Evolutionary conservation across 257 asterid species (phyloP), one percentile per base, ranked within the genome.

Genomic region (Marsdenia floribunda): DNA sequence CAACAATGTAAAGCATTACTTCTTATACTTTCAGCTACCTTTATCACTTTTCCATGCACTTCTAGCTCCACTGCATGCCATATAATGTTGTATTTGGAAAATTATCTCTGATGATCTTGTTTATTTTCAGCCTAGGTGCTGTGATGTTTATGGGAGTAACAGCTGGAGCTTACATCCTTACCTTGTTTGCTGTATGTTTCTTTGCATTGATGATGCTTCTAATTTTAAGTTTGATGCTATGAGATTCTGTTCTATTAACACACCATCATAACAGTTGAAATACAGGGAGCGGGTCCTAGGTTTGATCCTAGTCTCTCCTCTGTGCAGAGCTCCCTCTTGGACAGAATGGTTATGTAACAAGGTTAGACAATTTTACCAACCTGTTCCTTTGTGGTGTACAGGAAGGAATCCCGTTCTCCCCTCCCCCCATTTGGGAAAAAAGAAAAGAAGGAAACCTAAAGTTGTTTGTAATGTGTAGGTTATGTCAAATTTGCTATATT

Each of bases 131-230:
- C 89, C 90, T 93, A 67, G 98, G 92, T 75, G 86, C 93, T 75
- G 98, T 93, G 82, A 93, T 93, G 96, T 85, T 93, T 87, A 91
- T 93, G 98, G 98, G 98, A 76, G 98, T 86, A 66, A 85, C 81
- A 81, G 98, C 97, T 42, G 98, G 98, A 66, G 98, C 97, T 85
- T 93, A 93, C 85, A 76, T 93, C 78, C 91, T 93, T 75, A 84
- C 96, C 74, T 73, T 89, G 76, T 91, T 93, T 75, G 92, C 98
- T 53, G 98, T 93, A 88, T 18, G 97, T 84, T 75, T 75, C 19
- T 64, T 68, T 75, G 64, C 40, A 52, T 44, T 75, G n/a, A 75
- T 40, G 40, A 63, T n/a, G 24, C 16, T 50, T 21, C 16, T 53
- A 37, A 33, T 4, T 11, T 35, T 6, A 8, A 29, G 15, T 14